Conservation (phyloP, 2,329 filamentous ascomycete species). For the Hypoxylon sp. region DNA sequence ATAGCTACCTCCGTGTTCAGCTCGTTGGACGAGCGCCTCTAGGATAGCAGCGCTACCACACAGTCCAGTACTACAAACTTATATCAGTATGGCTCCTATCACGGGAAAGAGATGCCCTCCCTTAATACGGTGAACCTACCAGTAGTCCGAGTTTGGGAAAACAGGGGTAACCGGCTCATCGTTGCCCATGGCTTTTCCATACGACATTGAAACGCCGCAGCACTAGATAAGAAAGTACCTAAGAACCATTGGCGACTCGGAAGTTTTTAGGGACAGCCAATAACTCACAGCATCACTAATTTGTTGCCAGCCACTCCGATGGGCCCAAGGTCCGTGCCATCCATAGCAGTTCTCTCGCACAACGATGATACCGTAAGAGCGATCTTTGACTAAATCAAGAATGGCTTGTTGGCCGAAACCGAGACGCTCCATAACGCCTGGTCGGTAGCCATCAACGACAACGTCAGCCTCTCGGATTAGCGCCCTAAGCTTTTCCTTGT, state of each 20-base stretch:
- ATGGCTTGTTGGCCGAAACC: conserved; percentile 61
- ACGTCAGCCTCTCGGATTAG: conserved; percentile 66
- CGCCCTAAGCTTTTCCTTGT: conserved; percentile 57
- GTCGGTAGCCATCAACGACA: conserved; percentile 65
- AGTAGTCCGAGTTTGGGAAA: conserved; percentile 55
- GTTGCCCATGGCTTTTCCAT: conserved; percentile 60
- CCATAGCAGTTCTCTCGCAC: conserved; percentile 69
- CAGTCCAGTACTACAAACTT: conserved; percentile 57
- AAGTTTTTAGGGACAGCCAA: background rate
- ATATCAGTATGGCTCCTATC: background rate
- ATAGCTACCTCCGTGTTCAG: conserved; percentile 58
- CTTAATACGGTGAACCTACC: conserved; percentile 28
- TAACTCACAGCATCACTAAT: conserved; percentile 62
- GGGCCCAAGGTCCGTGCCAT: conserved; percentile 63
- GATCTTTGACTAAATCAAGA: conserved; percentile 58
- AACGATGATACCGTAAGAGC: conserved; percentile 62
- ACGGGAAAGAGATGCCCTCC: background rate
- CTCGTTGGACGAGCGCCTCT: conserved; percentile 59
- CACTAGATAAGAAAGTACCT: conserved; percentile 2
- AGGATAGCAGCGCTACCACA: conserved; percentile 60
- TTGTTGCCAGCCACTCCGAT: conserved; percentile 68
- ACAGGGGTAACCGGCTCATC: conserved; percentile 52
- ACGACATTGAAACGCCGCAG: conserved; percentile 62
- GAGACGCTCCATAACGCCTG: conserved; percentile 62
- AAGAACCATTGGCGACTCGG: background rate